Conservation (phyloP, 2,329 filamentous ascomycete species). For the Aspergillus fischeri region DNA sequence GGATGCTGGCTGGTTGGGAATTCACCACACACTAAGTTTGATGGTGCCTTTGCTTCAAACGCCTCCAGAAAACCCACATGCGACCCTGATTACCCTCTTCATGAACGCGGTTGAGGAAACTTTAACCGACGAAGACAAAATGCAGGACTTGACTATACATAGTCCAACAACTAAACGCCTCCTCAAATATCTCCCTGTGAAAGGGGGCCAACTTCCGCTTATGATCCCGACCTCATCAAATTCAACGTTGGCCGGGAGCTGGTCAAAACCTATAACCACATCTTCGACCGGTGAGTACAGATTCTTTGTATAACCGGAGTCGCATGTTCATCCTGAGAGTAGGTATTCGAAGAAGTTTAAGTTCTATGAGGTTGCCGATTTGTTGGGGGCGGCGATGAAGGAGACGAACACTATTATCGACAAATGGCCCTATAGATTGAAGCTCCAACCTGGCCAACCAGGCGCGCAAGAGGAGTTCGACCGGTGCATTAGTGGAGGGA, state of each 20-base stretch:
- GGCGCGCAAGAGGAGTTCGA: constrained; percentile 31
- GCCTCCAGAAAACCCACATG: constrained; percentile 32
- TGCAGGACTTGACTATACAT: not conserved
- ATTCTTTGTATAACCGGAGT: not conserved
- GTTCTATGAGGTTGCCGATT: constrained; percentile 6
- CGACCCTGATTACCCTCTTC: constrained; percentile 42
- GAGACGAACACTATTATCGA: constrained; percentile 29
- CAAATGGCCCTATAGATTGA: constrained; percentile 30
- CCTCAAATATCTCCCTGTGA: not conserved
- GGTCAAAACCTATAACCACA: constrained; percentile 2
- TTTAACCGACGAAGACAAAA: no score
- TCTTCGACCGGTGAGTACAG: constrained; percentile 9
- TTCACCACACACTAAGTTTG: constrained; percentile 15
- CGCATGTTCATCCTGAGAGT: not conserved
- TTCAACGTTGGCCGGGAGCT: not conserved
- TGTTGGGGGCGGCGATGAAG: constrained; percentile 22
- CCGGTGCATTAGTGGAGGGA: constrained; percentile 4
- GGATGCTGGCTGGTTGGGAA: constrained; percentile 34
- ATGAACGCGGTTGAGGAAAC: constrained; percentile 29
- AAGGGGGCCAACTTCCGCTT: no score
- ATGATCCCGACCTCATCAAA: not conserved
- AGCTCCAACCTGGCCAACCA: constrained; percentile 9
- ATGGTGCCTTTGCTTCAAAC: constrained; percentile 34
- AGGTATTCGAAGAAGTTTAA: not conserved
- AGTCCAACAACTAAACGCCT: not conserved